These are phyloP conservation scores for Inonotus obliquus DNA, from an alignment of 1,284 basidiomycete species.

Conservation along the genomic window DNA sequence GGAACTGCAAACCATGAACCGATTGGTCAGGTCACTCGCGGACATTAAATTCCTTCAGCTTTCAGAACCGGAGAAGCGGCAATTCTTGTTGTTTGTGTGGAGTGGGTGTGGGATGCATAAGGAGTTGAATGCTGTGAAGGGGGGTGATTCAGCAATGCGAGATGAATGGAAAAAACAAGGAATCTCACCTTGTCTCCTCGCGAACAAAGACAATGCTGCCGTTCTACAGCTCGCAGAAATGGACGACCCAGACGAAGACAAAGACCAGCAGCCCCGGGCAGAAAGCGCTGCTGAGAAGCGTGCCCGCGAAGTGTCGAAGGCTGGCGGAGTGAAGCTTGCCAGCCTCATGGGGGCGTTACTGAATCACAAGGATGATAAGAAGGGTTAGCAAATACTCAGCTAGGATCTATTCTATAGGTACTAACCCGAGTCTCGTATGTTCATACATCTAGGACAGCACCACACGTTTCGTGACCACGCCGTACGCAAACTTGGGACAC, in stretches of 20 bases:
- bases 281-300: slow-evolving; percentile 15
- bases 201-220: slow-evolving; percentile 30
- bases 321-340: slow-evolving; percentile 29
- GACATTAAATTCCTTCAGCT: slow-evolving; percentile 19
- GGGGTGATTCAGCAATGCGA: slow-evolving; percentile 13
- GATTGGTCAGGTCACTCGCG: slow-evolving; percentile 15
- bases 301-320: slow-evolving; percentile 22
- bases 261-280: too few species aligned
- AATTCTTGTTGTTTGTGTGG: slow-evolving; percentile 21
- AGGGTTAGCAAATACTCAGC: slow-evolving; percentile 20
- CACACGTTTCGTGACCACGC: slow-evolving; percentile 15
- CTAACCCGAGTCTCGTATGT: neutral
- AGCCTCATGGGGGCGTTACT: slow-evolving; percentile 28
- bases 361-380: slow-evolving; percentile 33
- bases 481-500: neutral
- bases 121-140: too few species aligned
- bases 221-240: slow-evolving; percentile 12
- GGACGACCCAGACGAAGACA: neutral
- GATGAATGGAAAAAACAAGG: neutral
- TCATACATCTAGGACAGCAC: slow-evolving; percentile 16
- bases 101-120: too few species aligned
- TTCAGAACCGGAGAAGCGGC: slow-evolving; percentile 13
- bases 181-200: slow-evolving; percentile 22
- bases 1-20: slow-evolving; percentile 13
- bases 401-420: too few species aligned